These are phyloP conservation scores for Trichosanthes cucumerina DNA, from an alignment of 306 rosid species.

Conservation along the genomic window DNA sequence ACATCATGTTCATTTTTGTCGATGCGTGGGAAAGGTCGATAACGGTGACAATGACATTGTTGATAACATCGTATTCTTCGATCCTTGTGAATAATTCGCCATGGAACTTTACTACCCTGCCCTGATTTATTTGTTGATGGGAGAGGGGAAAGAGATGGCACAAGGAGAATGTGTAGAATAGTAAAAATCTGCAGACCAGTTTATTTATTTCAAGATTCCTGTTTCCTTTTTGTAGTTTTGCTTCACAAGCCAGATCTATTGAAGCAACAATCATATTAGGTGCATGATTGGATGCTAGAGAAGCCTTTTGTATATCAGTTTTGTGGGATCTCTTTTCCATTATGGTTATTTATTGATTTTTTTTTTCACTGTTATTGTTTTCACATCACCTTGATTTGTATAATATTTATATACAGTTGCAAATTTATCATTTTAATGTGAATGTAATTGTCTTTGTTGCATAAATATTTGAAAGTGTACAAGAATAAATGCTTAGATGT, in stretches of 20 bases:
- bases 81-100: neutral
- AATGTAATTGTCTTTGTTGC: neutral
- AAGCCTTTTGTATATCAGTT: conserved; percentile 3
- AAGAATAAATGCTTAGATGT: neutral
- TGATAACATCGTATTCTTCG: neutral
- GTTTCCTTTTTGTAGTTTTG: neutral
- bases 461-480: neutral
- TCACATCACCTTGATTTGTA: neutral
- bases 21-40: neutral
- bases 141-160: neutral
- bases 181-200: neutral
- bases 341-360: neutral
- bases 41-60: neutral
- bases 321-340: neutral
- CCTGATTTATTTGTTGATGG: conserved; percentile 4
- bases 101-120: neutral
- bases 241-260: neutral
- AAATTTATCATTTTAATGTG: neutral
- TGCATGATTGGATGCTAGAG: neutral
- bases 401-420: neutral
- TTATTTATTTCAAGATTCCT: neutral
- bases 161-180: neutral
- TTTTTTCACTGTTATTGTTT: neutral
- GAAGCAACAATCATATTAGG: neutral
- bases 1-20: neutral